Evolutionary conservation across 768 basidiomycete genomes (phyloP).

Genomic region (Suillus plorans): DNA sequence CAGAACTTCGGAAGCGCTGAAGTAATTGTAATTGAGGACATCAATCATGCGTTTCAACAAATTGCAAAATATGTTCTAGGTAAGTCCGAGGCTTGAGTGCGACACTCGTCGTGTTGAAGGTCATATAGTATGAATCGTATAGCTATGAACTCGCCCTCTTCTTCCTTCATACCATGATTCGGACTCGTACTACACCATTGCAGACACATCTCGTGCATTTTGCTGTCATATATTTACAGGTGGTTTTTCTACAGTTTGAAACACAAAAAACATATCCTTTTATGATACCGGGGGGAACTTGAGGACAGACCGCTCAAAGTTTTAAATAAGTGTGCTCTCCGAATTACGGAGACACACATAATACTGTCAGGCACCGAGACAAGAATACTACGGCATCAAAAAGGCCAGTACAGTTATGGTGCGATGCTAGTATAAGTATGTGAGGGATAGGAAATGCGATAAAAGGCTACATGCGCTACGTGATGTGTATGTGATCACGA

Average conservation of each 20-base stretch:
- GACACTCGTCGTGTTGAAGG: neutral
- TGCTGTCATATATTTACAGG: neutral
- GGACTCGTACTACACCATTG: neutral
- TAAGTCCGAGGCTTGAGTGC: neutral
- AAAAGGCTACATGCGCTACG: neutral
- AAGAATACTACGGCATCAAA: neutral
- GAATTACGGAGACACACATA: neutral
- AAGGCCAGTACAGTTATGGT: neutral
- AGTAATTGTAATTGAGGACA: neutral
- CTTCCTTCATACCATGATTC: neutral
- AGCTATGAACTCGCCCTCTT: neutral
- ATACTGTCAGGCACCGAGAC: neutral
- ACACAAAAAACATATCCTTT: neutral
- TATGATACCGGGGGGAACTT: neutral
- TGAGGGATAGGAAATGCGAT: neutral
- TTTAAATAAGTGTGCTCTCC: neutral
- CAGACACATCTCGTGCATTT: neutral
- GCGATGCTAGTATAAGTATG: constrained; percentile 1
- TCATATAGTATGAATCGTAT: neutral
- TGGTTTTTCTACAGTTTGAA: neutral
- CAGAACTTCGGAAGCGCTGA: neutral
- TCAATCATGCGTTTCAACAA: neutral
- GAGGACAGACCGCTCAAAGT: neutral
- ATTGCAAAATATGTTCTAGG: neutral
- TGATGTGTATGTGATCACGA: constrained; percentile 4